Percentiles rank a stretch among this genome's conserved stretches.
Conservation (phyloP, 768 basidiomycete genomes). For the Auriculariales sp. region DNA sequence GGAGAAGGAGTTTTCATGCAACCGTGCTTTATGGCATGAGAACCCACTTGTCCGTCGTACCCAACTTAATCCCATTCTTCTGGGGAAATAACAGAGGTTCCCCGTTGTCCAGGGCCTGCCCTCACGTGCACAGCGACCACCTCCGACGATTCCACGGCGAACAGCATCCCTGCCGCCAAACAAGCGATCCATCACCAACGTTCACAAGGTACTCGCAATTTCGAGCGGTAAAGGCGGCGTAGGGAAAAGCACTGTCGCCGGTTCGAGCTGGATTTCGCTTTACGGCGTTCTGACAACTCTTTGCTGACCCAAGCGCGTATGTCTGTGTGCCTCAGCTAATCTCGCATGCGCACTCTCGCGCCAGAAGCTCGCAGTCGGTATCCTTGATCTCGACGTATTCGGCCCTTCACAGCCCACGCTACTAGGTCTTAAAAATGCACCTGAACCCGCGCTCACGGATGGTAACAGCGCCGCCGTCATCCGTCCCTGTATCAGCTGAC, state of each 20-base stretch:
- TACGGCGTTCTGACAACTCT: not conserved
- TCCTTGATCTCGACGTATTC: slow-evolving; percentile 91
- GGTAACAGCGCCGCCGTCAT: not conserved
- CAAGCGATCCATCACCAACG: slow-evolving; percentile 34
- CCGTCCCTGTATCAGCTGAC: not conserved
- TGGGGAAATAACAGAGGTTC: not conserved
- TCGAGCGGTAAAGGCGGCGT: slow-evolving; percentile 94
- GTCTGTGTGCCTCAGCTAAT: slow-evolving; percentile 47
- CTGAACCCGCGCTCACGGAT: slow-evolving; percentile 61
- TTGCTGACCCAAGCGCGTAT: slow-evolving; percentile 8
- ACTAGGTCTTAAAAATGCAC: slow-evolving; percentile 69
- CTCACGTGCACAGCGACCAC: slow-evolving; percentile 15
- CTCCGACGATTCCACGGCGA: slow-evolving; percentile 26
- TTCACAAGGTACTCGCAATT: slow-evolving; percentile 68
- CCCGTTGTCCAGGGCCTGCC: slow-evolving; percentile 22
- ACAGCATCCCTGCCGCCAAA: slow-evolving; percentile 16
- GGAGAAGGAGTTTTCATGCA: slow-evolving; percentile 3
- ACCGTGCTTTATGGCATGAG: slow-evolving; percentile 4
- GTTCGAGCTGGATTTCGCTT: slow-evolving; percentile 24
- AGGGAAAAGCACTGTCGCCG: slow-evolving; percentile 87
- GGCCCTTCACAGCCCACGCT: slow-evolving; percentile 89
- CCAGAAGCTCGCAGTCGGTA: slow-evolving; percentile 50
- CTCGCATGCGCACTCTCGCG: slow-evolving; percentile 53
- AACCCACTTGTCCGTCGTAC: slow-evolving; percentile 6
- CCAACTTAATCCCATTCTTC: not conserved